Base-by-base conservation (phyloP, 495 filamentous ascomycete species). In the Aspergillus taichungensis region DNA sequence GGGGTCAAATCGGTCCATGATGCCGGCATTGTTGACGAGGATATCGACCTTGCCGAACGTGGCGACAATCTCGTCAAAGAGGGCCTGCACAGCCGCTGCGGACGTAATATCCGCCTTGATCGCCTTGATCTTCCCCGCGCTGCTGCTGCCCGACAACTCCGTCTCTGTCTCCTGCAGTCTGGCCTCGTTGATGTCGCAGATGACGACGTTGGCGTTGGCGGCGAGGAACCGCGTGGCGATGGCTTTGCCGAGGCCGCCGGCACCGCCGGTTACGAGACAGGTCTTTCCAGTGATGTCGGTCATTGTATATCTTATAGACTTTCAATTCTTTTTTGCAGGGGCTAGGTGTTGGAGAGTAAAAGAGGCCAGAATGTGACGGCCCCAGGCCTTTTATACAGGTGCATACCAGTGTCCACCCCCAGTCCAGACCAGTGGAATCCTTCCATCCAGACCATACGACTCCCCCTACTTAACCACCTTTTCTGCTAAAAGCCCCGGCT, bases 221-320 rank as follows among this genome's bases (percentile, higher is more conserved):
- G 60, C 54, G 24, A 61, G 60, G 36, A 76, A 54, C 0, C 69
- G 69, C 13, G 55, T 61, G 6, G 71, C 73, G 12, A 75, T 76
- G 30, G 75, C 65, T 35, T 72, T 62, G 6, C 74, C 75, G 3
- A 78, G 65, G n/a, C 73, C 72, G 24, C 79, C 74, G 45, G 78
- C 82, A 9, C 79, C 75, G 11, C 85, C 85, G 11, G 84, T 87
- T 29, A 90, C 71, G 40, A 88, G 73, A 51, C 82, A 71, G 14
- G 74, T 77, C 63, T 85, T 54, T 2, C 49, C 49, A n/a, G 43
- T 39, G 37, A 39, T 24, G 4, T 24, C 18, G 18, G 18, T 24
- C 18, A 24, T 24, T 24, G 18, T 24, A 24, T 24, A 24, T 24
- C 4, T 24, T 24, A 2, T 24, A 24, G 4, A 24, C 2, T 1